Evolutionary conservation across 768 basidiomycete species (phyloP), one percentile per base, ranked within the genome.

Genomic region (Cystoderma amianthinum): DNA sequence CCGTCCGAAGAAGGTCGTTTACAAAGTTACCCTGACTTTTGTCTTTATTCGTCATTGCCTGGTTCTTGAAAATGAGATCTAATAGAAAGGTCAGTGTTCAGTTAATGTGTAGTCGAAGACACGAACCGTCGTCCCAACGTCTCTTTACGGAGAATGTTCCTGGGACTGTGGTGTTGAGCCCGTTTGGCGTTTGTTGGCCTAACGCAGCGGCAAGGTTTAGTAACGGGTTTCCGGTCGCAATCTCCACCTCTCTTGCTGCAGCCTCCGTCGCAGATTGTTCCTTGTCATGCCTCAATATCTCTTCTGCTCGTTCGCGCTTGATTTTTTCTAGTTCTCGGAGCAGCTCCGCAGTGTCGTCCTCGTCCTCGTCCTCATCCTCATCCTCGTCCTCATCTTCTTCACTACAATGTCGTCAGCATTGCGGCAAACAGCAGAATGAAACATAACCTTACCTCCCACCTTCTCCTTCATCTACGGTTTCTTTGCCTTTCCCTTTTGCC

Each of bases 1-100:
- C 88, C 39, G 92, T 94, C 58, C 95, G 75, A 45, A 98, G 63
- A 38, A 97, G 69, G 62, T 98, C 96, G 57, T 99, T 98, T 47
- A 98, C 92, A 56, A 98, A 98, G 43, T 86, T 82, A 10, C 83
- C 82, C 51, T 74, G 72, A 2, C 69, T 62, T 56, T 81, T 82
- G 41, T 81, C 74, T 43, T 67, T 73, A 36, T 71, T 58, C 22
- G 72, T 76, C 63, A 82, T 81, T 0, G 96, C 90, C 62, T 99
- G 96, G 60, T 98, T 97, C 69, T 97, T 98, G 79, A 98, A 98
- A 55, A 98, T 93, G 41, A 96, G 69, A 61, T 99, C 92, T 92
- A 53, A 22, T 9, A 12, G 12, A 55, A 48, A 17, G 38, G 30
- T 30, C 38, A 33, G 37, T 36, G 17, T 36, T 43, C 17, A 45